Percentiles rank a stretch among this genome's conserved stretches.
phyloP scores from a whole-genome alignment of 306 rosid species.

The Malus sylvestris region DNA sequence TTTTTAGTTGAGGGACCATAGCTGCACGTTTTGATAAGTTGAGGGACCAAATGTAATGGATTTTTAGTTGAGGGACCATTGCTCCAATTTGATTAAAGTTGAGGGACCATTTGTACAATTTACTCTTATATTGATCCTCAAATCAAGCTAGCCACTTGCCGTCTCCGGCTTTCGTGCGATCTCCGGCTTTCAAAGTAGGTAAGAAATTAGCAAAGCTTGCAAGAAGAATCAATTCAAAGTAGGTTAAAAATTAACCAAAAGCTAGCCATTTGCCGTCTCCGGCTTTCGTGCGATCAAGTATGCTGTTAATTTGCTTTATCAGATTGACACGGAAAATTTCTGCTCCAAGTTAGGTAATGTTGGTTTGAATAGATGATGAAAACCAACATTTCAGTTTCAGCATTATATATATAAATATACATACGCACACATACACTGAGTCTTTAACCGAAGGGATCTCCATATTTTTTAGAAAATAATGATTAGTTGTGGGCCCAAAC shows the following conservation, averaged over 20 bases:
- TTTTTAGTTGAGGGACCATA: too few species aligned
- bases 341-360: constrained; percentile 11
- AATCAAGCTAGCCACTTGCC: neutral
- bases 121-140: neutral
- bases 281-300: neutral
- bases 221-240: neutral
- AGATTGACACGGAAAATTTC: neutral
- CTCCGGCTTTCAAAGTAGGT: too few species aligned
- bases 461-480: too few species aligned
- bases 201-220: neutral
- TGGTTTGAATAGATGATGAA: constrained; percentile 12
- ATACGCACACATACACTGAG: too few species aligned
- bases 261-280: neutral
- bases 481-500: too few species aligned
- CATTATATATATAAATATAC: neutral
- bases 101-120: too few species aligned
- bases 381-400: neutral
- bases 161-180: too few species aligned
- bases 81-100: too few species aligned
- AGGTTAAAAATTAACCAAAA: neutral
- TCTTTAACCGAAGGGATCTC: too few species aligned
- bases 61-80: too few species aligned
- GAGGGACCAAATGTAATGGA: too few species aligned
- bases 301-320: neutral
- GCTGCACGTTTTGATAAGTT: too few species aligned